Conservation (phyloP, 1,139 yeast genomes). For the Starmera stellimalicola region DNA sequence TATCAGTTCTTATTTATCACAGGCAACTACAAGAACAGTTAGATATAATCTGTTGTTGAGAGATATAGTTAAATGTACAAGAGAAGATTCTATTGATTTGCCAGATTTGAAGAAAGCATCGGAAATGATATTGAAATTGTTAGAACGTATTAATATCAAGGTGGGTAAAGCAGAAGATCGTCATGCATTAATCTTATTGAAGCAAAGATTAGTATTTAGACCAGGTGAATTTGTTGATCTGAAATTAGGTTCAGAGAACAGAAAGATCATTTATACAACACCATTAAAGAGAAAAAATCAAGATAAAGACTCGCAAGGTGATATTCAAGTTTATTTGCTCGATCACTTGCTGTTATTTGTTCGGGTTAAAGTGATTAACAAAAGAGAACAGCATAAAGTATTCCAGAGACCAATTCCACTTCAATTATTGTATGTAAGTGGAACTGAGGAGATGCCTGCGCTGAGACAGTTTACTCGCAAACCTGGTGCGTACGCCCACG, state of each 20-base stretch:
- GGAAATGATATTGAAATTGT: constrained; percentile 63
- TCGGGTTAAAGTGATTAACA: constrained; percentile 78
- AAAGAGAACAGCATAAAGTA: constrained; percentile 86
- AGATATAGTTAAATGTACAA: constrained; percentile 77
- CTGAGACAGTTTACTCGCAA: constrained; percentile 33
- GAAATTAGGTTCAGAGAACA: constrained; percentile 71
- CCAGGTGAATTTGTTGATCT: constrained; percentile 86
- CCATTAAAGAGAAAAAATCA: constrained; percentile 68
- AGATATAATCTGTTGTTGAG: constrained; percentile 80
- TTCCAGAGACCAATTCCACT: constrained; percentile 89
- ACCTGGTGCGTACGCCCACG: constrained; percentile 31
- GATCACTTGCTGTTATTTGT: constrained; percentile 86
- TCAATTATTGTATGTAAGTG: constrained; percentile 67
- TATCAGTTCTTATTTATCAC: constrained; percentile 84
- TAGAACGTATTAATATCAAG: constrained; percentile 76
- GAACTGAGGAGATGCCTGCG: constrained; percentile 71
- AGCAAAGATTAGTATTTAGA: constrained; percentile 61
- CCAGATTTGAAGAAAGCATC: constrained; percentile 66
- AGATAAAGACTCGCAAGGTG: constrained; percentile 66
- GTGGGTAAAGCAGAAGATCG: constrained; percentile 94
- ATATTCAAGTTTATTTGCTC: constrained; percentile 67
- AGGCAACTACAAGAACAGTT: constrained; percentile 94
- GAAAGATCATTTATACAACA: constrained; percentile 73
- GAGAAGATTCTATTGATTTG: constrained; percentile 51
- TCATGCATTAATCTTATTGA: constrained; percentile 79